phyloP scores from a whole-genome alignment of 78 protist species.

The Dictyostelium intermedium region DNA sequence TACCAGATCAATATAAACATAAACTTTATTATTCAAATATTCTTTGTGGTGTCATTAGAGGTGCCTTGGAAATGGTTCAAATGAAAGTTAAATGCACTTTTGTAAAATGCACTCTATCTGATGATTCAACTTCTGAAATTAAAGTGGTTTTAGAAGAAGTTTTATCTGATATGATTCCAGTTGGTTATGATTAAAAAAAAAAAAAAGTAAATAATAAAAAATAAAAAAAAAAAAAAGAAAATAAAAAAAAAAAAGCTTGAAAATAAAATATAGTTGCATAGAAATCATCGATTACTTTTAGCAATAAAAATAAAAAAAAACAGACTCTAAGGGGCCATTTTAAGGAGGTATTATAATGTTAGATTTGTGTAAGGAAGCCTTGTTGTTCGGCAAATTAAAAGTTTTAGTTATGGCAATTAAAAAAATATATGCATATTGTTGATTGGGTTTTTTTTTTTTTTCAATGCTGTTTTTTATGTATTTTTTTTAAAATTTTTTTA shows the following conservation, averaged over 20 bases:
- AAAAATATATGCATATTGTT: too few relatives aligned
- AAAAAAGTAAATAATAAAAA: background rate
- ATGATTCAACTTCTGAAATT: constrained; percentile 91
- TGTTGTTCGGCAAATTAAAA: too few relatives aligned
- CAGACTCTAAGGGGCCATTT: too few relatives aligned
- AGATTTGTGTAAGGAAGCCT: too few relatives aligned
- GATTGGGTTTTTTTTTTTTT: too few relatives aligned
- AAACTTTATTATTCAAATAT: constrained; percentile 88
- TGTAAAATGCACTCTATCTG: constrained; percentile 83
- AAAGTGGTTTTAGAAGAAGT: constrained; percentile 85
- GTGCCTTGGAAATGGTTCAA: constrained; percentile 96
- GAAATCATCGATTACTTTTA: too few relatives aligned
- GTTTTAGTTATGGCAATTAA: too few relatives aligned
- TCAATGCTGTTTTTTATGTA: too few relatives aligned
- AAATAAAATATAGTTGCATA: too few relatives aligned
- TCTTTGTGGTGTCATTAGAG: constrained; percentile 97
- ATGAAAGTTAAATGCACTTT: constrained; percentile 84
- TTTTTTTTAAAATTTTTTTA: too few relatives aligned
- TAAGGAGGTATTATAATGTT: too few relatives aligned
- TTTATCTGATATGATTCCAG: constrained; percentile 76
- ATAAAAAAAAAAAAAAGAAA: background rate
- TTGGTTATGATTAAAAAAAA: constrained; percentile 74
- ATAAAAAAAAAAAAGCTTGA: background rate
- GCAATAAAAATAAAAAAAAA: too few relatives aligned
- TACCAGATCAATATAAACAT: constrained; percentile 87